Percentiles rank a stretch among this genome's conserved stretches.
phyloP scores from a whole-genome alignment of 2,329 filamentous ascomycete genomes.

The Sarocladiaceae sp. region DNA sequence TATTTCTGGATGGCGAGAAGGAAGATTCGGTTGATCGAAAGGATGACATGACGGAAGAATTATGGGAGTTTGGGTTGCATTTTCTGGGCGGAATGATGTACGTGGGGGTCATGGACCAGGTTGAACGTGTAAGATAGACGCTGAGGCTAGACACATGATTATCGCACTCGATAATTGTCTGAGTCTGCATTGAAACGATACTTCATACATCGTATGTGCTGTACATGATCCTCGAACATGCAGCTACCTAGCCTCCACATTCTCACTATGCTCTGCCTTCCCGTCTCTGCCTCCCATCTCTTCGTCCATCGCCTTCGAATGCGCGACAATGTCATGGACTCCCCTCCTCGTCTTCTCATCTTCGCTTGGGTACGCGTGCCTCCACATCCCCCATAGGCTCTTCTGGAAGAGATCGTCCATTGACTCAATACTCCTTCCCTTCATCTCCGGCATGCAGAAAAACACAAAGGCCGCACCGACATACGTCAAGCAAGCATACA shows the following conservation, averaged over 20 bases:
- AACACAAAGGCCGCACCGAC: constrained; percentile 29
- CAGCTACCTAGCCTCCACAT: background rate
- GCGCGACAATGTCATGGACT: background rate
- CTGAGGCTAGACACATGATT: no score
- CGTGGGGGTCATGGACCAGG: no score
- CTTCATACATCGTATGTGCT: no score
- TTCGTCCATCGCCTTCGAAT: background rate
- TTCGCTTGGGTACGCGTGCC: constrained; percentile 28
- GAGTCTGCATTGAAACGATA: no score
- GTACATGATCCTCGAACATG: background rate
- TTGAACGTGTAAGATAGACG: no score
- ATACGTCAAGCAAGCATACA: constrained; percentile 11
- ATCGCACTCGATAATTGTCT: no score
- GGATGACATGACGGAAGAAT: no score
- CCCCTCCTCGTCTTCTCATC: constrained; percentile 1
- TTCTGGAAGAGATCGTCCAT: constrained; percentile 39
- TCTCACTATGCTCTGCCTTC: constrained; percentile 2
- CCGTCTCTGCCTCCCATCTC: background rate
- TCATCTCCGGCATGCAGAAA: constrained; percentile 44
- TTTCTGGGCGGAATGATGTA: no score
- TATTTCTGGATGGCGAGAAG: no score
- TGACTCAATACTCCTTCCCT: constrained; percentile 41
- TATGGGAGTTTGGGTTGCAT: no score
- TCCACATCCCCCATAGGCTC: constrained; percentile 29
- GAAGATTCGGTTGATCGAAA: no score